Conservation (phyloP, 371 early-diverging fungal genomes). For the Entomophthora muscae region DNA sequence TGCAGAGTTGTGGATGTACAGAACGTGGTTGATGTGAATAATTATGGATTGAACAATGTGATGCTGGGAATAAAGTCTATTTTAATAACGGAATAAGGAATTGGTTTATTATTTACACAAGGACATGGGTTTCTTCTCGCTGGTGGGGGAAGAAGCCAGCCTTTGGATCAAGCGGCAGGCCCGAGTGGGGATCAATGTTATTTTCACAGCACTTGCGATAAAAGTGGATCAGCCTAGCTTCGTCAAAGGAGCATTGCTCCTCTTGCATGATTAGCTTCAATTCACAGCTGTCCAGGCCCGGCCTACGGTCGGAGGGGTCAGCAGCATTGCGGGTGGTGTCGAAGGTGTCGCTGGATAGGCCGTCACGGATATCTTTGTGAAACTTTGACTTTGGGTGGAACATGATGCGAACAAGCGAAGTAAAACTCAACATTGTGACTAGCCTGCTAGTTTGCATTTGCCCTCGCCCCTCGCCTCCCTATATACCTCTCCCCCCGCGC, state of each 20-base stretch:
- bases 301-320: constrained; percentile 35
- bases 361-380: constrained; percentile 41
- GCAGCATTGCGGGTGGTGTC: constrained; percentile 44
- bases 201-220: constrained; percentile 45
- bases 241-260: constrained; percentile 53
- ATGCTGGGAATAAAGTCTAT: too few species aligned
- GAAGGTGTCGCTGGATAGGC: constrained; percentile 49
- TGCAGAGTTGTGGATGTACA: too few species aligned
- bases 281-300: constrained; percentile 56
- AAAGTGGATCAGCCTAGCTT: constrained; percentile 59
- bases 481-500: too few species aligned
- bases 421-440: neutral
- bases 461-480: too few species aligned
- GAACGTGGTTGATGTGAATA: too few species aligned
- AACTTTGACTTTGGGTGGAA: neutral
- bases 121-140: too few species aligned
- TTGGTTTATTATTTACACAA: too few species aligned
- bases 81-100: too few species aligned
- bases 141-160: constrained; percentile 7
- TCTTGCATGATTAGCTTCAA: constrained; percentile 53
- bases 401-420: neutral
- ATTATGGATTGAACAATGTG: too few species aligned
- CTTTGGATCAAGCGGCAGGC: constrained; percentile 60
- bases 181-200: constrained; percentile 61
- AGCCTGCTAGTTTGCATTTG: too few species aligned